A percentile compares a stretch with the other conserved stretches of the same genome.
These are phyloP conservation scores for Penicillium atrosanguineum DNA, from an alignment of 495 filamentous ascomycete genomes.

Conservation along the genomic window DNA sequence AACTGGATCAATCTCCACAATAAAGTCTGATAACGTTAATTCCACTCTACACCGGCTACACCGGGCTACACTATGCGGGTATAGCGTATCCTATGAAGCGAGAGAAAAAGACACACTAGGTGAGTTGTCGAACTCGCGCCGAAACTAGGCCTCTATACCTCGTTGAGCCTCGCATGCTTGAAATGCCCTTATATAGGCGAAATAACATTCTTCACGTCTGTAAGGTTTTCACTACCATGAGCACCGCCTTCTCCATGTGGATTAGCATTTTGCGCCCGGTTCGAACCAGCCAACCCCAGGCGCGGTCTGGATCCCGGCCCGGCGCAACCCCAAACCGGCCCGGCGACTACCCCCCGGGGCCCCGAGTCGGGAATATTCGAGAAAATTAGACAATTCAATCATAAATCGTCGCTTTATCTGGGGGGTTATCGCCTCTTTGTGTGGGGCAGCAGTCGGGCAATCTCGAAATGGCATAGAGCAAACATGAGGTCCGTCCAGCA, in stretches of 20 bases:
- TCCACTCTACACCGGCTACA: background rate
- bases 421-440: background rate
- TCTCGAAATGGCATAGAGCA: background rate
- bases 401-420: background rate
- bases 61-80: background rate
- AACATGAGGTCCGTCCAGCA: background rate
- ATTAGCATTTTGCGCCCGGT: background rate
- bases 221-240: background rate
- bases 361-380: background rate
- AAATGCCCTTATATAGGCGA: background rate
- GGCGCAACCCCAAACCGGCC: background rate
- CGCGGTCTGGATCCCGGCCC: background rate
- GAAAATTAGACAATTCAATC: background rate
- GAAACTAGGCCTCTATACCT: background rate
- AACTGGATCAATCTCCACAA: constrained; percentile 2
- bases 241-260: constrained; percentile 1
- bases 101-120: background rate
- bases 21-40: background rate
- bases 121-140: background rate
- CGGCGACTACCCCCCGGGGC: constrained; percentile 8
- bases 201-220: background rate
- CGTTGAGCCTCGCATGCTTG: background rate
- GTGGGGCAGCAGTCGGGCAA: background rate
- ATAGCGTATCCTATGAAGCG: background rate
- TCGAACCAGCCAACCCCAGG: constrained; percentile 3